A percentile compares a stretch with the other conserved stretches of the same genome.
Evolutionary conservation across 768 basidiomycete genomes (phyloP).

Genomic region (Hygrophorus pudorinus): DNA sequence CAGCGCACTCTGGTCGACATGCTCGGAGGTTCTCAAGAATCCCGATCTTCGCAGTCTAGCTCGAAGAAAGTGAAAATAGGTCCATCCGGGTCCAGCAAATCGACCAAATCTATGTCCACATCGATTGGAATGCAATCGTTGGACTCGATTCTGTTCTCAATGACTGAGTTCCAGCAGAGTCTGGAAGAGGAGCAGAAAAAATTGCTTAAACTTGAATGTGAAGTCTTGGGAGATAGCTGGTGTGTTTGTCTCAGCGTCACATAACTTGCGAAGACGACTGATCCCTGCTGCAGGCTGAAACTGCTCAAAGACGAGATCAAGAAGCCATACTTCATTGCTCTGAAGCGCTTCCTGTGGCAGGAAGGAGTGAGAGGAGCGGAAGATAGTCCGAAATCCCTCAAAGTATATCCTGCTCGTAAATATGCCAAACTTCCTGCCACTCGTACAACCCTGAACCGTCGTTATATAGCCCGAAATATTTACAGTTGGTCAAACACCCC

Average conservation of each 20-base stretch:
- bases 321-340: constrained; percentile 64
- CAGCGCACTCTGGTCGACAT: constrained; percentile 62
- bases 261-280: not conserved
- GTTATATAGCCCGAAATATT: constrained; percentile 54
- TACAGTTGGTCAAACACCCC: constrained; percentile 91
- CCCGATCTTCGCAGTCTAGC: constrained; percentile 19
- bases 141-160: constrained; percentile 63
- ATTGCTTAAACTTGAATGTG: constrained; percentile 58
- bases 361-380: constrained; percentile 49
- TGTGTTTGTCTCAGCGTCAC: constrained; percentile 18
- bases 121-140: constrained; percentile 23
- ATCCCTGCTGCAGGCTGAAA: constrained; percentile 46
- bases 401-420: constrained; percentile 76
- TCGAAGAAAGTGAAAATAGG: constrained; percentile 41
- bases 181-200: constrained; percentile 47
- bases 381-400: constrained; percentile 34
- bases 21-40: constrained; percentile 31
- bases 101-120: constrained; percentile 6
- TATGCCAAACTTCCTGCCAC: constrained; percentile 4
- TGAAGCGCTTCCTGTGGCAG: constrained; percentile 62
- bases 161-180: constrained; percentile 39
- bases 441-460: constrained; percentile 5
- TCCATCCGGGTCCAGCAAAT: constrained; percentile 12
- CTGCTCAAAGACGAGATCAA: constrained; percentile 63
- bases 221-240: constrained; percentile 70